Conservation (phyloP, 805 yeast genomes). For the Metschnikowia peoriensis region DNA sequence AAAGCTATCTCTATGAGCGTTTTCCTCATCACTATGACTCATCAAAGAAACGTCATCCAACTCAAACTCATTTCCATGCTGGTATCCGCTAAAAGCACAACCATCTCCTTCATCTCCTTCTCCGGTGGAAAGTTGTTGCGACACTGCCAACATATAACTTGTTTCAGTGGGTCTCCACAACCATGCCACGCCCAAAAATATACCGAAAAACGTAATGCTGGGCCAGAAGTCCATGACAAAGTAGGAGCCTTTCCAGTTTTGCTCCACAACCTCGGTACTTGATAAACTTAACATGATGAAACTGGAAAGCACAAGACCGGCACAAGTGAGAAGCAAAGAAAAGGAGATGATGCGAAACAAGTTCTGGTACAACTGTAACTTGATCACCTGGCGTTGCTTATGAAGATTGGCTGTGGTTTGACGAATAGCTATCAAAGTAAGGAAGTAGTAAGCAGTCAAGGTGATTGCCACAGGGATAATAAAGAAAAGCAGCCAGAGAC, state of each 20-base stretch:
- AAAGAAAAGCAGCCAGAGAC: conserved; percentile 50
- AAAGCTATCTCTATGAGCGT: conserved; percentile 33
- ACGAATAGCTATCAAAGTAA: conserved; percentile 70
- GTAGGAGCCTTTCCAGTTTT: conserved; percentile 89
- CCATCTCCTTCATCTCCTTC: conserved; percentile 43
- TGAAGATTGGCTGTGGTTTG: conserved; percentile 70
- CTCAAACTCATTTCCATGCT: conserved; percentile 55
- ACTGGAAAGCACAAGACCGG: conserved; percentile 68
- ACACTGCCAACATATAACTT: conserved; percentile 90
- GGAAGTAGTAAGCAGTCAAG: conserved; percentile 68
- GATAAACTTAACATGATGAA: conserved; percentile 73
- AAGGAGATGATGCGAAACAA: conserved; percentile 72
- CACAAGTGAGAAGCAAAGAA: conserved; percentile 66
- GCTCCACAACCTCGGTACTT: conserved; percentile 72
- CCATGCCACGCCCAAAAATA: conserved; percentile 79
- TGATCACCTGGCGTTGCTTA: conserved; percentile 88
- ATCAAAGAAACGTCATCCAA: conserved; percentile 56
- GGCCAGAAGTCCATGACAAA: conserved; percentile 95
- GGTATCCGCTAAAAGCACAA: conserved; percentile 23
- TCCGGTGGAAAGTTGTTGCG: conserved; percentile 86
- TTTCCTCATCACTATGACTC: conserved; percentile 46
- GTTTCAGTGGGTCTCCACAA: conserved; percentile 98
- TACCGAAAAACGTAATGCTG: conserved; percentile 77
- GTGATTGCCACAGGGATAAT: conserved; percentile 72
- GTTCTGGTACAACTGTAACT: conserved; percentile 79